These are phyloP conservation scores for Forsythia viridissima DNA, from an alignment of 257 asterid genomes.

Conservation along the genomic window DNA sequence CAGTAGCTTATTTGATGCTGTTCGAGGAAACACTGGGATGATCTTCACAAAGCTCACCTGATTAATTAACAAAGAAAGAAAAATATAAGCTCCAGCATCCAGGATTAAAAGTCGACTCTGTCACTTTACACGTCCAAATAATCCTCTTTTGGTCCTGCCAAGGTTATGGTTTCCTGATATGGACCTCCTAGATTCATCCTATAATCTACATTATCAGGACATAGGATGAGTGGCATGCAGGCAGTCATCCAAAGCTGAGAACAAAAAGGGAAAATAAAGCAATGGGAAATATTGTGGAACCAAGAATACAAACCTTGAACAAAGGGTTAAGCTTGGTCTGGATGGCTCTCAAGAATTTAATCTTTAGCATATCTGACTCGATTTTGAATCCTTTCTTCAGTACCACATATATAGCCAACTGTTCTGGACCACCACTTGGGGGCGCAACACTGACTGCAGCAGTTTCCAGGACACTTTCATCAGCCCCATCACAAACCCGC, in stretches of 20 bases:
- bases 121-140: too few relatives aligned
- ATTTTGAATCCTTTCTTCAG: slow-evolving; percentile 53
- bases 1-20: slow-evolving; percentile 82
- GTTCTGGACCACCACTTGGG: slow-evolving; percentile 83
- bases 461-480: slow-evolving; percentile 73
- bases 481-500: slow-evolving; percentile 74
- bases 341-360: slow-evolving; percentile 63
- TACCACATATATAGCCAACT: slow-evolving; percentile 68
- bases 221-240: background rate
- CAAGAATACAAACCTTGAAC: slow-evolving; percentile 57
- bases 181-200: too few relatives aligned
- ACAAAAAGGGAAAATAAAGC: background rate
- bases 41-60: slow-evolving; percentile 76
- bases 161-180: background rate
- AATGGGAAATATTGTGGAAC: background rate
- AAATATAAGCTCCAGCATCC: background rate
- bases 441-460: slow-evolving; percentile 81
- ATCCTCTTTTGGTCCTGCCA: background rate
- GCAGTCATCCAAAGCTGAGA: background rate
- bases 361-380: slow-evolving; percentile 46
- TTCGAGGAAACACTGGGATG: slow-evolving; percentile 73
- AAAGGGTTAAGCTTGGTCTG: slow-evolving; percentile 78
- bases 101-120: too few relatives aligned
- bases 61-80: slow-evolving; percentile 5
- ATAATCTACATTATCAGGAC: background rate